These are phyloP conservation scores for Aureobasidium sp. DNA, from an alignment of 2,329 filamentous ascomycete genomes.

Conservation along the genomic window DNA sequence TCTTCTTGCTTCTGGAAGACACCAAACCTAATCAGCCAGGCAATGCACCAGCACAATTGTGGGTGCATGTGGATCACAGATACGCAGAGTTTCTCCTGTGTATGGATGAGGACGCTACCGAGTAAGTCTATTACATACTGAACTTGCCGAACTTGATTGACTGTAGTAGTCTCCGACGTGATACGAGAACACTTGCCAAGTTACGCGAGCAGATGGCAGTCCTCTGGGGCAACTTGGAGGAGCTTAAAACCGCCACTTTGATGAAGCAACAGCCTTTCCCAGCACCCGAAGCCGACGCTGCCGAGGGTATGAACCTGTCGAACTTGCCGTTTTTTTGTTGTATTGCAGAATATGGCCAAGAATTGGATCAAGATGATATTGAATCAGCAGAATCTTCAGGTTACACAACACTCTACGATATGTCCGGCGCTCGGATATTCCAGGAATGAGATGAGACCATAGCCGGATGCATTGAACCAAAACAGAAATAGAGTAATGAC, in stretches of 20 bases:
- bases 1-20: slow-evolving; percentile 72
- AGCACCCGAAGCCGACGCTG: not conserved
- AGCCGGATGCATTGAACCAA: not conserved
- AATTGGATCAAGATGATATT: slow-evolving; percentile 26
- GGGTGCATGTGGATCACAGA: slow-evolving; percentile 59
- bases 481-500: not conserved
- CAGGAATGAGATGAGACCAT: not conserved
- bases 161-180: slow-evolving; percentile 47
- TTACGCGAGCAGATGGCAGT: slow-evolving; percentile 66
- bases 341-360: slow-evolving; percentile 37
- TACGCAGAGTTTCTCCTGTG: slow-evolving; percentile 51
- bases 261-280: not conserved
- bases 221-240: slow-evolving; percentile 82
- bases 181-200: slow-evolving; percentile 40
- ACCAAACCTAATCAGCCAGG: slow-evolving; percentile 33
- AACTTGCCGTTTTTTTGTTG: slow-evolving; percentile 42
- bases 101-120: slow-evolving; percentile 47
- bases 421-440: slow-evolving; percentile 20
- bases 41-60: slow-evolving; percentile 47
- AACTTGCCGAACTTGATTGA: not conserved
- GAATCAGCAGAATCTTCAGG: slow-evolving; percentile 20
- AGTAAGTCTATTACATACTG: slow-evolving; percentile 38
- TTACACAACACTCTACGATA: slow-evolving; percentile 29
- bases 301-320: slow-evolving; percentile 19
- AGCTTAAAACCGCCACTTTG: slow-evolving; percentile 46